Conservation (phyloP, 768 basidiomycete species). For the Sporobolomyces phaffii region DNA sequence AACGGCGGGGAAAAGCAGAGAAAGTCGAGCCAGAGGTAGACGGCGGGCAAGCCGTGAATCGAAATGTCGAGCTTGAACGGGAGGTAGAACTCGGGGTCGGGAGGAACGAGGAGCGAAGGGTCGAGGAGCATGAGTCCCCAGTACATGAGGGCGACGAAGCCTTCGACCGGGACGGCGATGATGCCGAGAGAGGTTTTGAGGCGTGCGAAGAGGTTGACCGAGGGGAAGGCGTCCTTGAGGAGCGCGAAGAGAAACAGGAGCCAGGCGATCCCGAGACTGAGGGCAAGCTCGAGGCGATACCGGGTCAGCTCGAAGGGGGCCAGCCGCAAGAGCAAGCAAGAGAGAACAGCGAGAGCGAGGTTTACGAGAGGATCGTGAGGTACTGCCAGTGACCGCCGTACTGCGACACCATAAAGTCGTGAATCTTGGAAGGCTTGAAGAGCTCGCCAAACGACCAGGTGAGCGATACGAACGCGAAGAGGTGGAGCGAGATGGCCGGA, state of each 20-base stretch:
- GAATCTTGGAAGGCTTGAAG: constrained; percentile 9
- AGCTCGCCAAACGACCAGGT: constrained; percentile 14
- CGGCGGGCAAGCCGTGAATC: constrained; percentile 37
- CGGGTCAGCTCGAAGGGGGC: too few species aligned
- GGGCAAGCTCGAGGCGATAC: not conserved
- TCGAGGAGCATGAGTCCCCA: constrained; percentile 36
- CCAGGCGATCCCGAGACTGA: constrained; percentile 27
- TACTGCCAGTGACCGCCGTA: constrained; percentile 28
- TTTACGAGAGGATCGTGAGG: constrained; percentile 32
- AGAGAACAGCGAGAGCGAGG: not conserved
- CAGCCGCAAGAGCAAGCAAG: not conserved
- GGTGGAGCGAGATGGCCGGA: constrained; percentile 10
- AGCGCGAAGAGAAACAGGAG: constrained; percentile 29
- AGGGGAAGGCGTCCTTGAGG: constrained; percentile 33
- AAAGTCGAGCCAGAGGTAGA: constrained; percentile 41
- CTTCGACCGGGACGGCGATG: constrained; percentile 35
- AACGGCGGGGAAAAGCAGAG: constrained; percentile 38
- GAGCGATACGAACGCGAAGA: constrained; percentile 16
- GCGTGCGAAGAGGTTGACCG: constrained; percentile 14
- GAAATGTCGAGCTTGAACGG: constrained; percentile 36
- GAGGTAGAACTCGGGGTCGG: constrained; percentile 26
- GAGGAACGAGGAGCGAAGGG: constrained; percentile 36
- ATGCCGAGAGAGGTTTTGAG: constrained; percentile 28
- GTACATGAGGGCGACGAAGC: constrained; percentile 37
- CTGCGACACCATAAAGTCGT: constrained; percentile 15